A percentile compares a stretch with the other conserved stretches of the same genome.
Evolutionary conservation across 2,329 filamentous ascomycete genomes (phyloP).

Genomic region (Pyrenochaeta sp.): DNA sequence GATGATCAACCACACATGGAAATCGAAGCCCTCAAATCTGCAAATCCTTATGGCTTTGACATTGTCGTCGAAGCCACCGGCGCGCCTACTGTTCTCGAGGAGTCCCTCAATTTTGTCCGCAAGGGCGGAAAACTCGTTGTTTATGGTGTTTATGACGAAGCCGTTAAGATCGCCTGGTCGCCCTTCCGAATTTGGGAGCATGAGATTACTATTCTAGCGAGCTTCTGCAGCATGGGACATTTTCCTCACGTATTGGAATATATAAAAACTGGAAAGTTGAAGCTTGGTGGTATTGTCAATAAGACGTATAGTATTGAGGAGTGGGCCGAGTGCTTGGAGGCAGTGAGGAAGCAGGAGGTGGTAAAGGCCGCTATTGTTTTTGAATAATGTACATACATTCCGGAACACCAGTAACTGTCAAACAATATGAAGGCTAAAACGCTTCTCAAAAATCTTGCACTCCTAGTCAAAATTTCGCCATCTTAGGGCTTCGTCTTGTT

Average conservation of each 20-base stretch:
- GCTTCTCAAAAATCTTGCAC: no score
- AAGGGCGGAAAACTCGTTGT: constrained; percentile 76
- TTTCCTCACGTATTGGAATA: constrained; percentile 40
- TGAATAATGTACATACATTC: constrained; percentile 49
- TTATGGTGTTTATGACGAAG: constrained; percentile 73
- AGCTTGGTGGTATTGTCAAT: constrained; percentile 74
- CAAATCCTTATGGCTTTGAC: constrained; percentile 77
- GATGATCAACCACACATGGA: constrained; percentile 41
- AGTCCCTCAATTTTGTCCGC: constrained; percentile 75
- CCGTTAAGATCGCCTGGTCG: constrained; percentile 71
- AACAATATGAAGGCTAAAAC: not conserved
- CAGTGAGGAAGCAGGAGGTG: constrained; percentile 75
- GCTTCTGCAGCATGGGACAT: constrained; percentile 71
- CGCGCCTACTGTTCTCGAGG: constrained; percentile 72
- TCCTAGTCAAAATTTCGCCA: no score
- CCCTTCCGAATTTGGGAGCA: constrained; percentile 74
- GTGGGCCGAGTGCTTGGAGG: constrained; percentile 74
- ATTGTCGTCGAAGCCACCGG: constrained; percentile 77
- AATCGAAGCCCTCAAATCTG: constrained; percentile 68
- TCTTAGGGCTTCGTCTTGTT: no score
- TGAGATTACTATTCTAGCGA: constrained; percentile 76
- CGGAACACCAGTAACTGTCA: no score
- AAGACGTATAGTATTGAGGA: constrained; percentile 78
- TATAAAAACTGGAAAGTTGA: constrained; percentile 67
- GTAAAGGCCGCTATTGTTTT: constrained; percentile 80